phyloP scores from a whole-genome alignment of 164 flowering plant genomes.

The Berberis vulgaris region DNA sequence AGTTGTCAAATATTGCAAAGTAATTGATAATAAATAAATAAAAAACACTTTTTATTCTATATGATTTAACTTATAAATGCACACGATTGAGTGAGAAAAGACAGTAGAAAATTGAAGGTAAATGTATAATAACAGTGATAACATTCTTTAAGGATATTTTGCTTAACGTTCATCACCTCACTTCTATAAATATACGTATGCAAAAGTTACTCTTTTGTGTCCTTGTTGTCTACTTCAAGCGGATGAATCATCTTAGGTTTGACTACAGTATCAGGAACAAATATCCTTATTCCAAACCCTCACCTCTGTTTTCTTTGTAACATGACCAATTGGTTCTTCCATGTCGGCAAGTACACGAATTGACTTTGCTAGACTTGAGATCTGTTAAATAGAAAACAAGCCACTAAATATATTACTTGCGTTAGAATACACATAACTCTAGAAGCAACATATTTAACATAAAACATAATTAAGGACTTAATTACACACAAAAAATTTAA shows the following conservation, averaged over 20 bases:
- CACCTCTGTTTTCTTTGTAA: slow-evolving; percentile 81
- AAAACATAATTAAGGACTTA: not conserved
- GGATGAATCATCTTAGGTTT: no score
- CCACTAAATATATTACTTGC: not conserved
- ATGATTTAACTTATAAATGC: not conserved
- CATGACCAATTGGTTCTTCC: slow-evolving; percentile 89
- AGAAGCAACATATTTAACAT: not conserved
- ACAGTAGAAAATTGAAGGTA: no score
- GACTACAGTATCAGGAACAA: not conserved
- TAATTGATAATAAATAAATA: not conserved
- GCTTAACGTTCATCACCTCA: no score
- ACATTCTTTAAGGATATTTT: no score
- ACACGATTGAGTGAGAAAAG: no score
- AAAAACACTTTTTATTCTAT: slow-evolving; percentile 1
- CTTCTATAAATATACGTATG: no score
- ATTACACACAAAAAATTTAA: not conserved
- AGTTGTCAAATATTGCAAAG: slow-evolving; percentile 6
- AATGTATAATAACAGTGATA: no score
- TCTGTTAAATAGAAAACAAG: slow-evolving; percentile 27
- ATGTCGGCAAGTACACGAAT: slow-evolving; percentile 87
- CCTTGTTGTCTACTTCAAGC: no score
- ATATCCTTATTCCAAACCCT: not conserved
- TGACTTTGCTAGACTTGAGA: slow-evolving; percentile 69
- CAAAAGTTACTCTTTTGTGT: no score
- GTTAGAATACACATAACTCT: not conserved